Base-by-base conservation (phyloP, 73 alveolate species). In the Tetrahymena borealis region DNA sequence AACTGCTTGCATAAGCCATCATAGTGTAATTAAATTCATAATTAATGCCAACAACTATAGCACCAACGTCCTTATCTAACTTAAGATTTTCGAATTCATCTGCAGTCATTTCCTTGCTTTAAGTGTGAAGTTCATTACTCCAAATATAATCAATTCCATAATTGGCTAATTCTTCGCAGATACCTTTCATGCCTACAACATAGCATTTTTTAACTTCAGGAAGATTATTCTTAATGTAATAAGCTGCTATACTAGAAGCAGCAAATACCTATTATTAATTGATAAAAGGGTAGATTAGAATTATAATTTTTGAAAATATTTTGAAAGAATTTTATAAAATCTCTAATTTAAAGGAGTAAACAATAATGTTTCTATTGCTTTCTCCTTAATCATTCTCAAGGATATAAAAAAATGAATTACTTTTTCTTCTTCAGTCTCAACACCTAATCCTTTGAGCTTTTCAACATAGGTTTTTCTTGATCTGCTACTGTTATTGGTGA, bases 11-110 rank as follows among this genome's bases (percentile, higher is more conserved):
- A 39, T 92, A 41, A 60, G 96, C 90, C 16, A 96, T 90, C 93
- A 93, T 95, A 32, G 94, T 28, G 78, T 95, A 96, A 41, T 90
- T 92, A 78, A 96, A 91, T 20, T 41, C 39, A 35, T 37, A 78
- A 90, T 97, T 96, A 39, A 42, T 91, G 5, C 98, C 99, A 18
- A 94, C 96, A 9, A 97, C 95, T 2, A 97, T 97, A 41, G 97
- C 97, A 38, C 93, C 98, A 37, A 97, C 96, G 15, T 78, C 95
- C 31, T 78, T 91, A 35, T 96, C 98, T 15, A 91, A 91, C 94
- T 95, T 93, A 32, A 78, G 43, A 18, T 43, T 39, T 33, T 77
- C 91, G 37, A 94, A 91, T 6, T 91, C 96, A 90, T 93, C 96
- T 33, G 95, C 79, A 15, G 95, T 90, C 85, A 96, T 95, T 36